phyloP scores from a whole-genome alignment of 2,329 filamentous ascomycete species.

The Phialophora chinensis region DNA sequence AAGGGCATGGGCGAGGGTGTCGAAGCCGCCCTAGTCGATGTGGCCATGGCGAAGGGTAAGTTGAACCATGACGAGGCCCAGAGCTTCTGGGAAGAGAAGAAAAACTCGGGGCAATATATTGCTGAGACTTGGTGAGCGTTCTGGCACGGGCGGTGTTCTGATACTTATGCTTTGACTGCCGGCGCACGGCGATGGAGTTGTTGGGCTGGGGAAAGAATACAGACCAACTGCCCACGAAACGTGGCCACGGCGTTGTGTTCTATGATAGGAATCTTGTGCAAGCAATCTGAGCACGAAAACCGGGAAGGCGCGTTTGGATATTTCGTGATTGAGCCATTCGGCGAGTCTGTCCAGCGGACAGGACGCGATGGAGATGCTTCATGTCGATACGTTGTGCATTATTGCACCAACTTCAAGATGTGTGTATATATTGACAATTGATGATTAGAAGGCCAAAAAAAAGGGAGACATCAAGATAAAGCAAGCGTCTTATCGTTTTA shows the following conservation, averaged over 20 bases:
- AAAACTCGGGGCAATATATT: conserved; percentile 92
- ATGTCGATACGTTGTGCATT: background rate
- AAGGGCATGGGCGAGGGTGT: conserved; percentile 99
- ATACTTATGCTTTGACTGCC: background rate
- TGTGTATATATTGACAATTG: background rate
- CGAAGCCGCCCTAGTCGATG: conserved; percentile 82
- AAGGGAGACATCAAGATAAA: background rate
- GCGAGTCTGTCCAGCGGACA: background rate
- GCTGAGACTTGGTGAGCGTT: conserved; percentile 59
- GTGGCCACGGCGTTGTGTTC: background rate
- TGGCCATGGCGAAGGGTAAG: conserved; percentile 91
- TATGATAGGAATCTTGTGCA: background rate
- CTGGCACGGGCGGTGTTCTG: background rate
- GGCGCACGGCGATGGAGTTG: background rate
- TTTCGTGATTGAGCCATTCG: background rate
- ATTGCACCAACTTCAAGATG: background rate
- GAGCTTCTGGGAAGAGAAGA: conserved; percentile 91
- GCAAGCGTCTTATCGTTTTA: background rate
- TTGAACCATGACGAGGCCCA: conserved; percentile 79
- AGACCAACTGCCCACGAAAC: background rate
- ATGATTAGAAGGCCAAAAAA: background rate
- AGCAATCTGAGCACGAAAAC: background rate
- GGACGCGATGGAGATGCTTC: background rate
- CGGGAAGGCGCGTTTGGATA: background rate
- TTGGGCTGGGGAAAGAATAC: background rate